Evolutionary conservation across 768 basidiomycete genomes (phyloP).

Genomic region (Xerocomellus chrysenteron): DNA sequence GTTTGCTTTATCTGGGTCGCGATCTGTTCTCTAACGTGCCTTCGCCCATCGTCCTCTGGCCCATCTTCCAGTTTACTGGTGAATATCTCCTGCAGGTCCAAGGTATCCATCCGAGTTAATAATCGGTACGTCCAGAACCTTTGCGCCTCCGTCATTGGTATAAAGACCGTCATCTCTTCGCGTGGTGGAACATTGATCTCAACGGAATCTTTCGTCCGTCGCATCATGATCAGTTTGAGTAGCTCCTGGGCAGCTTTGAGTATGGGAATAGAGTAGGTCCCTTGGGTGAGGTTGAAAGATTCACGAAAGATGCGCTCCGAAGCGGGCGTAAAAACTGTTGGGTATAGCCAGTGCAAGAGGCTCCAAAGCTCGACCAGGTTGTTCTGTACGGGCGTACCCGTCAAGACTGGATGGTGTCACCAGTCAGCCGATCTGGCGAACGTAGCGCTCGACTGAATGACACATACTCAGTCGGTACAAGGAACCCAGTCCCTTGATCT

Average conservation of each 20-base stretch:
- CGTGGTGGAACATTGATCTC: constrained; percentile 51
- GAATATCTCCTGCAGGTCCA: constrained; percentile 52
- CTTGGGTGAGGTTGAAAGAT: constrained; percentile 53
- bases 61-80: constrained; percentile 28
- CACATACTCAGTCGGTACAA: constrained; percentile 53
- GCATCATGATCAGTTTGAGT: constrained; percentile 54
- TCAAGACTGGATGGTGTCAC: constrained; percentile 45
- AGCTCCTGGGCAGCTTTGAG: constrained; percentile 49
- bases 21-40: constrained; percentile 41
- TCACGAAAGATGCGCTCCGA: constrained; percentile 50
- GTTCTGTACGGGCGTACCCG: constrained; percentile 74
- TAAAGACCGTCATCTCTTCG: constrained; percentile 56
- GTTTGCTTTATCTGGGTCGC: constrained; percentile 38
- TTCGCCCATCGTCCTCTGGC: constrained; percentile 34
- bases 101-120: constrained; percentile 50
- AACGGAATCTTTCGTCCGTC: constrained; percentile 56
- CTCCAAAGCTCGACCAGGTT: constrained; percentile 59
- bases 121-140: constrained; percentile 61
- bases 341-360: constrained; percentile 56
- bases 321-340: constrained; percentile 47
- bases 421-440: not conserved
- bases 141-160: constrained; percentile 59
- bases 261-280: constrained; percentile 50
- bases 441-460: not conserved
- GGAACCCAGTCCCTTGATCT: constrained; percentile 55